Conservation (phyloP, 2,329 filamentous ascomycete species). For the Nothopassalora personata region DNA sequence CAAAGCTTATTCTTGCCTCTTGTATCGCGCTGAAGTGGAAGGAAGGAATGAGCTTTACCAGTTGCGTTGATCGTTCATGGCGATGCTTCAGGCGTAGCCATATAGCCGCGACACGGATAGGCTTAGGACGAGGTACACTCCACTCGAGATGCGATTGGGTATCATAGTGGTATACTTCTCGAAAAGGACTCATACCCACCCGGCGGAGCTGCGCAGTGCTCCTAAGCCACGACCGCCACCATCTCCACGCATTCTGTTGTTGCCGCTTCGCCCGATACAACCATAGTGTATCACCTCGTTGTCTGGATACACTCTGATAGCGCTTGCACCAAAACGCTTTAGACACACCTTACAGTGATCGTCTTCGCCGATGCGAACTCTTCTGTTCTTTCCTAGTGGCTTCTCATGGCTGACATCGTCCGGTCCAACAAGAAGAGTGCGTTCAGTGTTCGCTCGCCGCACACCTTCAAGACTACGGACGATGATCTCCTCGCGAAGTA, state of each 20-base stretch:
- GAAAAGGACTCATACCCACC: slow-evolving; percentile 6
- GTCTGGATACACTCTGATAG: slow-evolving; percentile 83
- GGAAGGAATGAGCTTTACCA: not conserved
- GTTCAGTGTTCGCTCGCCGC: slow-evolving; percentile 71
- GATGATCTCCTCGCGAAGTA: slow-evolving; percentile 74
- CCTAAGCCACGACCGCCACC: slow-evolving; percentile 7
- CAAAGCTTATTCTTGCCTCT: not conserved
- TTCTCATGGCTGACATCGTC: slow-evolving; percentile 54
- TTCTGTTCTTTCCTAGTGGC: slow-evolving; percentile 50
- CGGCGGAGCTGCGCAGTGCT: slow-evolving; percentile 9
- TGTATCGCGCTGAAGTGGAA: not conserved
- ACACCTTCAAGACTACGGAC: slow-evolving; percentile 71
- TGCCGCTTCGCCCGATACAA: slow-evolving; percentile 34
- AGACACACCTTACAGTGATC: slow-evolving; percentile 87
- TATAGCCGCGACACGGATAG: not conserved
- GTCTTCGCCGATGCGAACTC: slow-evolving; percentile 82
- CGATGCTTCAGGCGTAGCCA: not conserved
- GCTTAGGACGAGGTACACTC: too few relatives aligned
- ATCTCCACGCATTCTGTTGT: slow-evolving; percentile 8
- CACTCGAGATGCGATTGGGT: not conserved
- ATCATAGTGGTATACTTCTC: not conserved
- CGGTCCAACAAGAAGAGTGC: slow-evolving; percentile 68
- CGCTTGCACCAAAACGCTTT: slow-evolving; percentile 85
- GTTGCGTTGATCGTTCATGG: not conserved
- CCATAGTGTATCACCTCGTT: slow-evolving; percentile 47